Base-by-base conservation (phyloP, 208 protist genomes). In the Wallacemonas sp. region DNA sequence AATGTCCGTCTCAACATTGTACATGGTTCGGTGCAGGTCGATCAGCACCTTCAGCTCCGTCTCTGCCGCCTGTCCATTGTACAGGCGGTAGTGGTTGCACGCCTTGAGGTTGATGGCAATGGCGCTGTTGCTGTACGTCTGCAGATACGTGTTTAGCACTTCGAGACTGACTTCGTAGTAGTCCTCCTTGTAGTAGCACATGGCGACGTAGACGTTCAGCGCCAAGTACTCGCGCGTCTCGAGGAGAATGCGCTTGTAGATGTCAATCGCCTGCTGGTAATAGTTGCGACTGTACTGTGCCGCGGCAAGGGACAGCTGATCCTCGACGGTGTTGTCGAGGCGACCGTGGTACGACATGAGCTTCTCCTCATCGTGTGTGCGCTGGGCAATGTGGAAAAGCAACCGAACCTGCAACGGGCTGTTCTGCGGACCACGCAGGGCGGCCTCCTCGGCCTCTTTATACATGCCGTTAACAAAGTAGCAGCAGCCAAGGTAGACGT, bases 161-260 rank as follows among this genome's bases (percentile, higher is more conserved):
- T 97, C 93, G 13, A 96, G 73, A 41, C 91, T 97, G 53, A 97
- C 88, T 67, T 98, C 94, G 78, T 98, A 99, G 71, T 98, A 98
- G 73, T 99, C 97, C 38, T 99, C 89, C 76, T 99, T 99, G 80
- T 98, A 99, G 81, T 99, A 99, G 79, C 97, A 99, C 74, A 99
- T 89, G 3, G 97, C 97, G 22, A 99, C 80, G 72, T 99, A 99
- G 13, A 99, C 93, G 66, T 99, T 95, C 1, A 99, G 81, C 0
- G 97, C 95, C 0, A 91, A 52, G 65, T 92, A 98, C 55, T 98
- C 93, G 10, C 87, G 81, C 32, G 97, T 95, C 55, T 99, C 92
- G 19, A 98, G 71, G 10, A 99, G 76, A 39, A 99, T 90, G 24
- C 91, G 85, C 76, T 99, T 98, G 92, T 99, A 99, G 42, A 98